Evolutionary conservation across 352 stramenopile species (phyloP).

Genomic region (Globisporangium solare): DNA sequence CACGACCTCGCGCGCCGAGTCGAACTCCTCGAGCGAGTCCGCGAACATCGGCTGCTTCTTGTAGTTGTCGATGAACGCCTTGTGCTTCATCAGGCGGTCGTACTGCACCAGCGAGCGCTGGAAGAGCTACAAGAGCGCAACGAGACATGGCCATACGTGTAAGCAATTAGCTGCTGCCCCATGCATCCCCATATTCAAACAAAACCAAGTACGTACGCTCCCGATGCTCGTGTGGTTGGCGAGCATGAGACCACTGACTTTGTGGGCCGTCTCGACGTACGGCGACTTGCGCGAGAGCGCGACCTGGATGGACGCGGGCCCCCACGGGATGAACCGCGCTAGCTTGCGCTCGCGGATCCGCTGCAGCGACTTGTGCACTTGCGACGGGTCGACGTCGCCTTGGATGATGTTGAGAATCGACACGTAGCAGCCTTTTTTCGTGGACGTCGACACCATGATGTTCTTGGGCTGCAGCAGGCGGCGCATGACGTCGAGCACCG

Average conservation of each 20-base stretch:
- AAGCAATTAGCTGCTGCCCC: too few relatives aligned
- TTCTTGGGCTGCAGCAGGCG: conserved; percentile 96
- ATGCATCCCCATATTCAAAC: background rate
- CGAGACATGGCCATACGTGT: too few relatives aligned
- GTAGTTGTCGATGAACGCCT: conserved; percentile 99
- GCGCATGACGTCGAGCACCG: conserved; percentile 98
- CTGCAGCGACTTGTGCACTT: conserved; percentile 98
- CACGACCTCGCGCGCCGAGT: conserved; percentile 79
- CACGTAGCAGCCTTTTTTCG: conserved; percentile 97
- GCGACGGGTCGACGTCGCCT: conserved; percentile 97
- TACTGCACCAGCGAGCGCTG: conserved; percentile 94
- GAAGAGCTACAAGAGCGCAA: conserved; percentile 40
- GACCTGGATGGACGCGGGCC: conserved; percentile 98
- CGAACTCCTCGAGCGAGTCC: conserved; percentile 83
- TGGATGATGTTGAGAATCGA: conserved; percentile 99
- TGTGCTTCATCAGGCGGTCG: conserved; percentile 95
- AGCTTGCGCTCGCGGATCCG: conserved; percentile 96
- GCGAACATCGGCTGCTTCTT: conserved; percentile 97
- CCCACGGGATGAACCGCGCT: conserved; percentile 98
- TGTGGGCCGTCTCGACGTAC: conserved; percentile 96
- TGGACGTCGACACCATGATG: conserved; percentile 99
- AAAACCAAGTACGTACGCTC: conserved; percentile 32
- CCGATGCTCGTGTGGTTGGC: conserved; percentile 99
- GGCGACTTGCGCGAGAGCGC: conserved; percentile 96
- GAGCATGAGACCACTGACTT: conserved; percentile 97